Percentiles rank a stretch among this genome's conserved stretches.
Conservation (phyloP, 345 rosid species). For the Salix koriyanagi region DNA sequence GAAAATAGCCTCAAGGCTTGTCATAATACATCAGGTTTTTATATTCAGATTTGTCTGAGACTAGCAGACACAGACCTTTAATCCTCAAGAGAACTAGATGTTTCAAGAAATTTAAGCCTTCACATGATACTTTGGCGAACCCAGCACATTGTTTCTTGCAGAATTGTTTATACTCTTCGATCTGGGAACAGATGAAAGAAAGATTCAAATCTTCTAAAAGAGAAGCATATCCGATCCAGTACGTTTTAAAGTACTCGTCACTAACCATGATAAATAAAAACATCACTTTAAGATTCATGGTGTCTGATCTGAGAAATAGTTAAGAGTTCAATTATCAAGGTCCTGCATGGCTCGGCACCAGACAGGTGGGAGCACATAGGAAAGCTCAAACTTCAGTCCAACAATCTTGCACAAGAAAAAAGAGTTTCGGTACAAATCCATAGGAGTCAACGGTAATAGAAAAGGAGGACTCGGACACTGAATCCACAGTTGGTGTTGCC, state of each 20-base stretch:
- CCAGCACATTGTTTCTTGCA: not conserved
- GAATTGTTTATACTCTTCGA: not conserved
- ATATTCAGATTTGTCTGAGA: slow-evolving; percentile 23
- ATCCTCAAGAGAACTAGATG: slow-evolving; percentile 20
- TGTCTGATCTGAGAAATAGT: too few relatives aligned
- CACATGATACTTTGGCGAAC: slow-evolving; percentile 19
- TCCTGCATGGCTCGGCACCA: not conserved
- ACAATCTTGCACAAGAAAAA: not conserved
- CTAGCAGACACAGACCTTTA: slow-evolving; percentile 19
- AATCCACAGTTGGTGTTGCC: slow-evolving; percentile 17
- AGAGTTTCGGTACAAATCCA: not conserved
- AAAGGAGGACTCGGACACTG: slow-evolving; percentile 12
- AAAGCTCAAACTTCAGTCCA: not conserved
- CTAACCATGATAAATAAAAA: not conserved
- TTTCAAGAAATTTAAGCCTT: slow-evolving; percentile 5
- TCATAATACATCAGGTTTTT: not conserved
- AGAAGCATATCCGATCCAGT: slow-evolving; percentile 21
- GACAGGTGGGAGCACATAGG: not conserved
- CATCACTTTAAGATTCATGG: not conserved
- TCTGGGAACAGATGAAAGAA: not conserved
- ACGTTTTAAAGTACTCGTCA: slow-evolving; percentile 4
- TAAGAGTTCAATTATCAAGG: not conserved
- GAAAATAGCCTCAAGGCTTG: not conserved
- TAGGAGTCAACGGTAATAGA: not conserved
- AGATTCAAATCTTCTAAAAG: slow-evolving; percentile 30